Evolutionary conservation across 495 filamentous ascomycete species (phyloP).

Genomic region (Penicillium ochrochloron): DNA sequence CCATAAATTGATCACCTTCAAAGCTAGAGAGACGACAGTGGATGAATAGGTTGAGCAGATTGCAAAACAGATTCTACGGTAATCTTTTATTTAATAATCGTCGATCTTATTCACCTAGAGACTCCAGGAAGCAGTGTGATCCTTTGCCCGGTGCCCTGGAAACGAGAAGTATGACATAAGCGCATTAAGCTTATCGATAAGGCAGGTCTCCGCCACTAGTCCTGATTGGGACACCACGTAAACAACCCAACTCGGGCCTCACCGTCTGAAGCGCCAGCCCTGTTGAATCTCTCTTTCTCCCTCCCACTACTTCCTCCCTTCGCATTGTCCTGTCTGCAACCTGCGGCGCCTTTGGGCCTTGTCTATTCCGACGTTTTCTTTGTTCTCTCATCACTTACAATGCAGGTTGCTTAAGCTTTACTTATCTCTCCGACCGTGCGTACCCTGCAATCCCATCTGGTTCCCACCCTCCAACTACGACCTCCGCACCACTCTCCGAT

Average conservation of each 20-base stretch:
- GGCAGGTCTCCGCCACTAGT: constrained; percentile 32
- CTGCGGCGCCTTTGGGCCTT: constrained; percentile 13
- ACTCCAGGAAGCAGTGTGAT: not conserved
- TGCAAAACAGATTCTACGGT: not conserved
- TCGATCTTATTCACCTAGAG: not conserved
- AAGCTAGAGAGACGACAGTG: not conserved
- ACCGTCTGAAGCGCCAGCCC: constrained; percentile 32
- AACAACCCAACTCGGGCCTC: constrained; percentile 52
- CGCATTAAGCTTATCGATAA: constrained; percentile 57
- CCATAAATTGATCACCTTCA: not conserved
- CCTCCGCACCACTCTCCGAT: not conserved
- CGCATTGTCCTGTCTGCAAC: constrained; percentile 11
- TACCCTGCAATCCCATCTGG: constrained; percentile 23
- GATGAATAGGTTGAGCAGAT: not conserved
- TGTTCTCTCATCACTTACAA: constrained; percentile 12
- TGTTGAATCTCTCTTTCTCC: constrained; percentile 23
- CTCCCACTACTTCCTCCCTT: constrained; percentile 24
- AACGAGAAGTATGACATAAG: constrained; percentile 23
- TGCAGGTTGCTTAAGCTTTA: constrained; percentile 24
- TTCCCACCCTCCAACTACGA: constrained; percentile 12
- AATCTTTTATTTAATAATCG: not conserved
- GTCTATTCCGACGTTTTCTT: not conserved
- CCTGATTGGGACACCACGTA: constrained; percentile 45
- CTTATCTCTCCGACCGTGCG: constrained; percentile 27
- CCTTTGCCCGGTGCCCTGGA: constrained; percentile 16